These are phyloP conservation scores for Tremella yokohamensis DNA, from an alignment of 768 basidiomycete species.

Conservation along the genomic window DNA sequence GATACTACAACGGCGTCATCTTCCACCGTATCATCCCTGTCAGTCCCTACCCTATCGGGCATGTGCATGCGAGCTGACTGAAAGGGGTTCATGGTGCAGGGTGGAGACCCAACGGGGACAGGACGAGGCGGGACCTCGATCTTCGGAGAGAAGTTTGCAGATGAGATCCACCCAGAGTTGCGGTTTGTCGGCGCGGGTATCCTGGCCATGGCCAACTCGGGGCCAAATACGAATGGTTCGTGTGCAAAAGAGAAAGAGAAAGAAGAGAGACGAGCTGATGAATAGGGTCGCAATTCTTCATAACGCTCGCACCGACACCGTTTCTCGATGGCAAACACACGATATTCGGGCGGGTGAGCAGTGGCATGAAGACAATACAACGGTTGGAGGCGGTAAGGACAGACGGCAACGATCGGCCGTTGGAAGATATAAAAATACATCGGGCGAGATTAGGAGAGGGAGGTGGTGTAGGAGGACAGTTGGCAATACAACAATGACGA, in stretches of 20 bases:
- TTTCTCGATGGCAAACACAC: slow-evolving; percentile 54
- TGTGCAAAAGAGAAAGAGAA: background rate
- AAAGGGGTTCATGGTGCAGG: slow-evolving; percentile 96
- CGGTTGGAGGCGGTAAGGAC: slow-evolving; percentile 84
- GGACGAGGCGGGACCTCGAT: slow-evolving; percentile 65
- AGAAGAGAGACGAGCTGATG: background rate
- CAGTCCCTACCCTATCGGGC: slow-evolving; percentile 31
- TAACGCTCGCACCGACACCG: slow-evolving; percentile 51
- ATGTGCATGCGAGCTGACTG: slow-evolving; percentile 6
- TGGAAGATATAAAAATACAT: slow-evolving; percentile 87
- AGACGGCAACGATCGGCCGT: slow-evolving; percentile 73
- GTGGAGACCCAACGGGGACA: slow-evolving; percentile 91
- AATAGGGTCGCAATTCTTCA: slow-evolving; percentile 49
- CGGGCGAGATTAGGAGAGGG: slow-evolving; percentile 59
- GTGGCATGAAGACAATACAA: slow-evolving; percentile 89
- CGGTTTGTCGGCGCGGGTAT: slow-evolving; percentile 95
- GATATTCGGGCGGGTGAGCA: slow-evolving; percentile 71
- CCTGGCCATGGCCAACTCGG: slow-evolving; percentile 57
- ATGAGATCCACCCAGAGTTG: slow-evolving; percentile 85
- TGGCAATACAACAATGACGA: no score
- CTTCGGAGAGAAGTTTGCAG: slow-evolving; percentile 65
- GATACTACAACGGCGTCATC: slow-evolving; percentile 84
- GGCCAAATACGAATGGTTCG: slow-evolving; percentile 54
- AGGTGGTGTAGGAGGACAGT: no score
- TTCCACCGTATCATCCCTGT: slow-evolving; percentile 92